Conservation (phyloP, 352 stramenopile species). For the Globisporangium parvum region DNA sequence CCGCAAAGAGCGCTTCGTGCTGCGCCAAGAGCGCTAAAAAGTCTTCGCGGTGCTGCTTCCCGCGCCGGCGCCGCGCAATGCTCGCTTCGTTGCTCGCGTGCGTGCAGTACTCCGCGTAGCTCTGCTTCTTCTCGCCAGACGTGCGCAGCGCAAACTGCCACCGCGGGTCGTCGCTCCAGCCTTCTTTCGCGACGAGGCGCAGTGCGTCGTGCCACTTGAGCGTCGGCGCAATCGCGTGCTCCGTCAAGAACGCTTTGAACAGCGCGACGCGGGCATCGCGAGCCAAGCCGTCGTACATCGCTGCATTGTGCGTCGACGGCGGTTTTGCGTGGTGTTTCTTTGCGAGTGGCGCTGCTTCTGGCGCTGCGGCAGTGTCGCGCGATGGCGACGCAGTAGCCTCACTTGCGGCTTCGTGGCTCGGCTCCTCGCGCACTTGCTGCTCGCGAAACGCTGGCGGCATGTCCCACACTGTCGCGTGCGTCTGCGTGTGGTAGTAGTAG, state of each 20-base stretch:
- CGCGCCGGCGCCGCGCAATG: constrained; percentile 55
- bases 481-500: constrained; percentile 81
- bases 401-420: constrained; percentile 34
- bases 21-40: constrained; percentile 62
- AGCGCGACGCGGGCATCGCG: constrained; percentile 39
- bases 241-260: constrained; percentile 72
- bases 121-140: constrained; percentile 80
- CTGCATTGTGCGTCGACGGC: constrained; percentile 10
- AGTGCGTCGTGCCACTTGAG: constrained; percentile 75
- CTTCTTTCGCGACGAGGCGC: constrained; percentile 53
- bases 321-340: constrained; percentile 46
- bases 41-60: constrained; percentile 72
- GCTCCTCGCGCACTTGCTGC: constrained; percentile 63
- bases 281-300: constrained; percentile 42
- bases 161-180: constrained; percentile 43
- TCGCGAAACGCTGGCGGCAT: constrained; percentile 71
- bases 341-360: not conserved
- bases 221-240: constrained; percentile 57
- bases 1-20: constrained; percentile 36
- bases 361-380: not conserved
- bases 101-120: constrained; percentile 77
- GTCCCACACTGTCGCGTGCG: constrained; percentile 77
- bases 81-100: constrained; percentile 61
- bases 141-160: constrained; percentile 64
- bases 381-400: not conserved